These are phyloP conservation scores for Eustoma russellianum DNA, from an alignment of 257 asterid genomes.

Conservation along the genomic window DNA sequence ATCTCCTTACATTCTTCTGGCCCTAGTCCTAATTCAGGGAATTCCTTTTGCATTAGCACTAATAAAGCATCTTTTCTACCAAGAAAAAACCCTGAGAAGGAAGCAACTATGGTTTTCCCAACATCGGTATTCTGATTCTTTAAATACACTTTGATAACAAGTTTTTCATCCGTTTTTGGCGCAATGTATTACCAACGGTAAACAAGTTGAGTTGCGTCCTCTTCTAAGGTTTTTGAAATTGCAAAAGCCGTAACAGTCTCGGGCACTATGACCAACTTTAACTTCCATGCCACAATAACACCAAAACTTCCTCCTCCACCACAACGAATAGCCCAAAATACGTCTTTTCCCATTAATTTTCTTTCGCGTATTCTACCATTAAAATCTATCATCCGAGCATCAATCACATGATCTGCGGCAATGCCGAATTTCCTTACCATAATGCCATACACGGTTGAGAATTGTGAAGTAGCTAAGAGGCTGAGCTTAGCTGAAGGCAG, in stretches of 20 bases:
- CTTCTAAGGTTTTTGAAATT: not conserved
- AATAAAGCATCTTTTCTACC: not conserved
- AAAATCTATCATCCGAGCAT: not conserved
- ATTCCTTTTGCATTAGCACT: not conserved
- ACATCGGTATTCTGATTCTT: too few species aligned
- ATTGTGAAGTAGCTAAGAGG: too few species aligned
- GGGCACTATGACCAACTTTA: not conserved
- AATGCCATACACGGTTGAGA: too few species aligned
- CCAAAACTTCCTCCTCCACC: conserved; percentile 6
- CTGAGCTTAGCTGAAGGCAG: too few species aligned
- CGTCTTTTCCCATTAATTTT: conserved; percentile 2
- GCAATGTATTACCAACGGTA: conserved; percentile 2
- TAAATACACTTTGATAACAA: not conserved
- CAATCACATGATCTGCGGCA: not conserved
- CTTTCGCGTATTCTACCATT: not conserved
- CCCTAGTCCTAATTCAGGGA: conserved; percentile 1
- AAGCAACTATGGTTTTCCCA: too few species aligned
- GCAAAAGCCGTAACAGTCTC: not conserved
- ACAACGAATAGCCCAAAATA: conserved; percentile 6
- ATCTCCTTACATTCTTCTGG: not conserved
- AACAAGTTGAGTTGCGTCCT: not conserved
- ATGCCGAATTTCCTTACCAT: not conserved
- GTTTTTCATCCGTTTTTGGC: not conserved
- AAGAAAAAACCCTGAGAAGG: not conserved
- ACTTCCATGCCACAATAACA: not conserved